A percentile compares a stretch with the other conserved stretches of the same genome.
Evolutionary conservation across 164 flowering plant genomes (phyloP).

Genomic region (Magnolia sinica): DNA sequence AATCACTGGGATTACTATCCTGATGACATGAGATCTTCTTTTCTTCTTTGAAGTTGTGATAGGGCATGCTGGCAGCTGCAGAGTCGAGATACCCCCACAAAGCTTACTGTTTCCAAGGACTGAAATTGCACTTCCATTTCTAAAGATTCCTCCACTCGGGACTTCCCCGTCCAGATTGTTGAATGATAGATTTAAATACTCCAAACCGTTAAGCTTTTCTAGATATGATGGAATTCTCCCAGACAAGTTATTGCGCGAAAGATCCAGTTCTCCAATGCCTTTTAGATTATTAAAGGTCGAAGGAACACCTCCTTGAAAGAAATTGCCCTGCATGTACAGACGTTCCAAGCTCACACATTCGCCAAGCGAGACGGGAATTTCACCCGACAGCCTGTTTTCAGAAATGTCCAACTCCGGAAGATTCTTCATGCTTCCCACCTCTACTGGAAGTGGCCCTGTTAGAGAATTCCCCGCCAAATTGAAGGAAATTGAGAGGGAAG

Average conservation of each 20-base stretch:
- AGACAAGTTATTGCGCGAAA: constrained; percentile 28
- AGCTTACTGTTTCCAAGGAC: constrained; percentile 19
- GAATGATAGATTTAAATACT: constrained; percentile 22
- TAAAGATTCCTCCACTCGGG: constrained; percentile 23
- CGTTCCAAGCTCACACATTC: constrained; percentile 10
- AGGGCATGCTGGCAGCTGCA: constrained; percentile 26
- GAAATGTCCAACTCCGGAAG: constrained; percentile 17
- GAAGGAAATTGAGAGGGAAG: constrained; percentile 2
- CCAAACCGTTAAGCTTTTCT: constrained; percentile 1
- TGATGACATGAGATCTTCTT: neutral
- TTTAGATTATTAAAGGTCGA: constrained; percentile 13
- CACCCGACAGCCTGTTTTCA: constrained; percentile 26
- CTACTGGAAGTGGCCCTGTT: constrained; percentile 19
- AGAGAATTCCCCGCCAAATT: constrained; percentile 17
- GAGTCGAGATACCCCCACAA: constrained; percentile 24
- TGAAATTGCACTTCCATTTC: constrained; percentile 17
- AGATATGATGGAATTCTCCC: constrained; percentile 31
- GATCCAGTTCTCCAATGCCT: constrained; percentile 16
- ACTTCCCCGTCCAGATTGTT: constrained; percentile 29
- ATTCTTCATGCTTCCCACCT: constrained; percentile 20
- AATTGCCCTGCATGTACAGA: constrained; percentile 20
- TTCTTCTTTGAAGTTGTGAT: neutral
- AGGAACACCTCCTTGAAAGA: constrained; percentile 26
- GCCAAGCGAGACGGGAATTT: constrained; percentile 22
- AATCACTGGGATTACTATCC: neutral